Evolutionary conservation across 495 filamentous ascomycete species (phyloP).

Genomic region (Podospora fimiseda): DNA sequence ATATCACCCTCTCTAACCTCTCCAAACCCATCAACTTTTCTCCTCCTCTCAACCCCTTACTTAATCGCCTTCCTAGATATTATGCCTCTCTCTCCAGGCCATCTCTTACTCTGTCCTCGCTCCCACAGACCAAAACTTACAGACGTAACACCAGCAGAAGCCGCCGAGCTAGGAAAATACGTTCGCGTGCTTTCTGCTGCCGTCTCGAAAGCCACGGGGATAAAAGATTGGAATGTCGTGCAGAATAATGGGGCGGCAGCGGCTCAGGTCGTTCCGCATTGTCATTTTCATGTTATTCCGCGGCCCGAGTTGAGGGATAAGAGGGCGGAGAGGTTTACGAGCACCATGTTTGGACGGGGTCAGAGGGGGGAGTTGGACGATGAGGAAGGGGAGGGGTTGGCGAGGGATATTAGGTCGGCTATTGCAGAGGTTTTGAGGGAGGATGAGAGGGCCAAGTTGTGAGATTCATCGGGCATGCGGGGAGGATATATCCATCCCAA

Average conservation of each 20-base stretch:
- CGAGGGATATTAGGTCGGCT: conserved; percentile 53
- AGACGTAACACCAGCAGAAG: conserved; percentile 51
- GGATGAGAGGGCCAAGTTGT: conserved; percentile 45
- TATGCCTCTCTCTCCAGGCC: conserved; percentile 71
- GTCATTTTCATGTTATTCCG: conserved; percentile 91
- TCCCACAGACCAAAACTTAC: conserved; percentile 63
- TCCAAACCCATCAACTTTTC: conserved; percentile 47
- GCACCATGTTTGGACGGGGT: conserved; percentile 80
- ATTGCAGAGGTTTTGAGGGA: conserved; percentile 49
- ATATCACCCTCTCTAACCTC: conserved; percentile 27
- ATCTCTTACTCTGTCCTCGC: conserved; percentile 70
- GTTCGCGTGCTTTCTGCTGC: conserved; percentile 69
- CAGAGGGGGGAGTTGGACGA: conserved; percentile 79
- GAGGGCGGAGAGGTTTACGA: conserved; percentile 45
- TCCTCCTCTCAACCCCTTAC: conserved; percentile 66
- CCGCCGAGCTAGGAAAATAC: conserved; percentile 61
- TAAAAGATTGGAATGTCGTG: conserved; percentile 83
- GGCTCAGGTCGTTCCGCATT: conserved; percentile 84
- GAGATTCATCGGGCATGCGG: background rate
- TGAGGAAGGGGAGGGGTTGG: conserved; percentile 64
- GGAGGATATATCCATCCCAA: too few relatives aligned
- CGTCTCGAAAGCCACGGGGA: conserved; percentile 54
- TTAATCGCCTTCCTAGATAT: conserved; percentile 87
- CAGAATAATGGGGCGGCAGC: conserved; percentile 89
- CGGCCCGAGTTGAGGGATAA: conserved; percentile 47